Conservation (phyloP, 345 rosid genomes). For the Laguncularia racemosa region DNA sequence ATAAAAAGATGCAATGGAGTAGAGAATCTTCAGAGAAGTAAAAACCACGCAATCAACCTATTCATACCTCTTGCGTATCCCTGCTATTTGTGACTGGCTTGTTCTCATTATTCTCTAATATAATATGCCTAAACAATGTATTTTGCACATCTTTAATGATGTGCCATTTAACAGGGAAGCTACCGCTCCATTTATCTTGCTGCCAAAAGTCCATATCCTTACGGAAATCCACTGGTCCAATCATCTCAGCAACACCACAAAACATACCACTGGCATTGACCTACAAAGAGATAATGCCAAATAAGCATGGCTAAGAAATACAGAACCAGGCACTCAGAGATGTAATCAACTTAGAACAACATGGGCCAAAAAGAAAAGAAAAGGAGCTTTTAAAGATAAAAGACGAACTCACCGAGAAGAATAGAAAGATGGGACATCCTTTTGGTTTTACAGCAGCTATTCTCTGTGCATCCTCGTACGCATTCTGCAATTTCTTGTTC, state of each 20-base stretch:
- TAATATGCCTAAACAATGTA: constrained; percentile 68
- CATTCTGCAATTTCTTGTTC: constrained; percentile 81
- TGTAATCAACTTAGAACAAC: background rate
- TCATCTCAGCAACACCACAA: constrained; percentile 97
- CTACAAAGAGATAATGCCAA: constrained; percentile 22
- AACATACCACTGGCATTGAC: constrained; percentile 97
- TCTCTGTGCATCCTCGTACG: constrained; percentile 72
- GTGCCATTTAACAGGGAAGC: constrained; percentile 95
- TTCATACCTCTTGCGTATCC: constrained; percentile 95
- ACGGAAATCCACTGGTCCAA: constrained; percentile 71
- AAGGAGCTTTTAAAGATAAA: background rate
- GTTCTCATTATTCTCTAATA: constrained; percentile 83
- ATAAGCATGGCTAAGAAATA: constrained; percentile 5
- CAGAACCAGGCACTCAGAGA: background rate
- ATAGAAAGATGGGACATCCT: constrained; percentile 69
- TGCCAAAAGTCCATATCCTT: constrained; percentile 98
- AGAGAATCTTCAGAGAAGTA: no score
- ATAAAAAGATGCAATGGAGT: background rate
- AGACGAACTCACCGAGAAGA: constrained; percentile 70
- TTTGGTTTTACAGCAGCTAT: constrained; percentile 37
- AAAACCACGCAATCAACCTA: no score
- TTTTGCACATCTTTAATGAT: constrained; percentile 81
- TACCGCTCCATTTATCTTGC: constrained; percentile 98
- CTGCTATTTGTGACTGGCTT: constrained; percentile 98
- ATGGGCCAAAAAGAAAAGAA: background rate